Evolutionary conservation across 1,284 basidiomycete species (phyloP).

Genomic region (Tilletia indica): DNA sequence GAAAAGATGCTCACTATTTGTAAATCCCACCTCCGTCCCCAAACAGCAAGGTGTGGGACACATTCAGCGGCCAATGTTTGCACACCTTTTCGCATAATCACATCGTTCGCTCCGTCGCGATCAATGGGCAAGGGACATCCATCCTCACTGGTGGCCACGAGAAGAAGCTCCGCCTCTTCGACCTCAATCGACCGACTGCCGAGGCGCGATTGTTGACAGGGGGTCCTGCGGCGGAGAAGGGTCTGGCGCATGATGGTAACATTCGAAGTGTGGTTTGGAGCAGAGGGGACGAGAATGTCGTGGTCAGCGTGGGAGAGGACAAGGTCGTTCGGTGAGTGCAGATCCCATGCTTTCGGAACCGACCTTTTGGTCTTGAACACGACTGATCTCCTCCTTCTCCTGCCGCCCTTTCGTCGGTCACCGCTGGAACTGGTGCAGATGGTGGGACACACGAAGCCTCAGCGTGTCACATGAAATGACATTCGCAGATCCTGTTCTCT

Average conservation of each 20-base stretch:
- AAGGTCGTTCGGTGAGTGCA: slow-evolving; percentile 74
- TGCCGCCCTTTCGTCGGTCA: too few species aligned
- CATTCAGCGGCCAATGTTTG: slow-evolving; percentile 77
- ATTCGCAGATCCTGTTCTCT: slow-evolving; percentile 79
- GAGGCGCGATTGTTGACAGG: slow-evolving; percentile 74
- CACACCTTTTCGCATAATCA: slow-evolving; percentile 96
- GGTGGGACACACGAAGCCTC: slow-evolving; percentile 90
- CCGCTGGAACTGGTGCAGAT: slow-evolving; percentile 61
- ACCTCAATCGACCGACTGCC: slow-evolving; percentile 71
- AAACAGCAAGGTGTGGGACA: slow-evolving; percentile 92
- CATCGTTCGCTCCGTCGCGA: slow-evolving; percentile 90
- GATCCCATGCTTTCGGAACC: too few species aligned
- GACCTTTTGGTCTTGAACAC: too few species aligned
- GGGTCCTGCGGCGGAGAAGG: slow-evolving; percentile 49
- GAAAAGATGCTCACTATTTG: too few species aligned
- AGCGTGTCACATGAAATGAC: slow-evolving; percentile 69
- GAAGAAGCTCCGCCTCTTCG: slow-evolving; percentile 94
- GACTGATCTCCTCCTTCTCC: background rate
- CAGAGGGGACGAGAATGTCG: slow-evolving; percentile 67
- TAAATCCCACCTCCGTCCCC: background rate
- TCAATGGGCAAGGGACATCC: slow-evolving; percentile 68
- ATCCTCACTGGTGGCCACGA: slow-evolving; percentile 93
- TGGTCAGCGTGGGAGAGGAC: slow-evolving; percentile 88
- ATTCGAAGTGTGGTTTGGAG: slow-evolving; percentile 93
- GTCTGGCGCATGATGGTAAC: slow-evolving; percentile 71